Evolutionary conservation across 768 basidiomycete species (phyloP).

Genomic region (Scleroderma bovista): DNA sequence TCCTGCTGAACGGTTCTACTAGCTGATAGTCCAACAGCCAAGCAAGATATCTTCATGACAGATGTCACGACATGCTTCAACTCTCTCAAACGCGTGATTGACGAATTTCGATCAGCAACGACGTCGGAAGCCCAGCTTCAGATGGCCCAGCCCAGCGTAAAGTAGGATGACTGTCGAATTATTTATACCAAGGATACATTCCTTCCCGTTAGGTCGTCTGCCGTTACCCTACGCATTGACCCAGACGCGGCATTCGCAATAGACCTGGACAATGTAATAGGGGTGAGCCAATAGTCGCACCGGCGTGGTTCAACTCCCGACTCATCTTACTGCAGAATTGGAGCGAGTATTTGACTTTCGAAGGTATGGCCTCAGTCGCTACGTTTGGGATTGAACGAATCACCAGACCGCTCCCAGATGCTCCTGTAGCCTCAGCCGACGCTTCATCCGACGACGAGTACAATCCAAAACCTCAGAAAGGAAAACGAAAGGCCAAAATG

Average conservation of each 20-base stretch:
- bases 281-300: conserved; percentile 34
- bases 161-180: conserved; percentile 35
- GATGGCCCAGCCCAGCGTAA: conserved; percentile 61
- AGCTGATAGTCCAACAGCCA: conserved; percentile 43
- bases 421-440: conserved; percentile 4
- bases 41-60: conserved; percentile 75
- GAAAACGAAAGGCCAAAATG: conserved; percentile 22
- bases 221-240: conserved; percentile 50
- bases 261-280: conserved; percentile 63
- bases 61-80: conserved; percentile 78
- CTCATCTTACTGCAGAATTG: conserved; percentile 40
- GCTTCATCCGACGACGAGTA: conserved; percentile 48
- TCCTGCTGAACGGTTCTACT: neutral
- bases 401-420: conserved; percentile 3
- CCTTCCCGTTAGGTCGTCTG: conserved; percentile 35
- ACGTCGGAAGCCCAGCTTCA: conserved; percentile 53
- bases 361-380: conserved; percentile 27
- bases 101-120: conserved; percentile 50
- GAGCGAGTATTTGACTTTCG: conserved; percentile 54
- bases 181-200: neutral
- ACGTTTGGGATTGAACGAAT: neutral
- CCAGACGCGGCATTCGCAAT: conserved; percentile 43
- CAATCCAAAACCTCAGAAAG: conserved; percentile 32
- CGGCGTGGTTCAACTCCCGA: neutral
- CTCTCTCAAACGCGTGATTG: conserved; percentile 72